These are phyloP conservation scores for Pleurotus cornucopiae DNA, from an alignment of 768 basidiomycete species.

Conservation along the genomic window DNA sequence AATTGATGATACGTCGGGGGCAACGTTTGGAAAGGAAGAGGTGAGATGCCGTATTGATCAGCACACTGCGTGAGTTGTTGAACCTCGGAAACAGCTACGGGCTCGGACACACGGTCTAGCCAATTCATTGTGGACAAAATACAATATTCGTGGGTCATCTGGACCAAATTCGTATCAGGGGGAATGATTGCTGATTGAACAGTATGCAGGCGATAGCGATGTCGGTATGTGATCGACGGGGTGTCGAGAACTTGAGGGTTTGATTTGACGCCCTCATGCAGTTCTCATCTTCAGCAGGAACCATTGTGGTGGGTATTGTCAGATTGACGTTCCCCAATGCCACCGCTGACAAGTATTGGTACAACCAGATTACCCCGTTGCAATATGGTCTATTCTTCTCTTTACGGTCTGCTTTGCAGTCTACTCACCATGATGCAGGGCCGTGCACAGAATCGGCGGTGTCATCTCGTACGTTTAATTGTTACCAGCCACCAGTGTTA, in stretches of 20 bases:
- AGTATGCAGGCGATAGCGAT: slow-evolving; percentile 37
- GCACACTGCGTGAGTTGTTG: not conserved
- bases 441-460: slow-evolving; percentile 20
- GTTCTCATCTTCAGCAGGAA: slow-evolving; percentile 67
- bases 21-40: slow-evolving; percentile 32
- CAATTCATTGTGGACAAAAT: slow-evolving; percentile 37
- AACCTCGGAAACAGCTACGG: slow-evolving; percentile 32
- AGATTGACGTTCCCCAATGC: no score
- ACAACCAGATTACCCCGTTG: slow-evolving; percentile 47
- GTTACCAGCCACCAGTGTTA: no score
- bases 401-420: not conserved
- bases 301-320: slow-evolving; percentile 45
- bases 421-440: slow-evolving; percentile 11
- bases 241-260: not conserved
- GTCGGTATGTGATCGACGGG: slow-evolving; percentile 40
- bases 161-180: not conserved
- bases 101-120: slow-evolving; percentile 44
- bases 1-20: slow-evolving; percentile 47
- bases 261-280: slow-evolving; percentile 17
- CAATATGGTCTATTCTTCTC: slow-evolving; percentile 28
- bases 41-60: slow-evolving; percentile 20
- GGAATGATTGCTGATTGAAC: not conserved
- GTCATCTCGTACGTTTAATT: slow-evolving; percentile 15
- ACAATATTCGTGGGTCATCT: slow-evolving; percentile 35
- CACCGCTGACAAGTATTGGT: not conserved